Evolutionary conservation across 305 asterid species (phyloP).

Genomic region (Ajuga reptans): DNA sequence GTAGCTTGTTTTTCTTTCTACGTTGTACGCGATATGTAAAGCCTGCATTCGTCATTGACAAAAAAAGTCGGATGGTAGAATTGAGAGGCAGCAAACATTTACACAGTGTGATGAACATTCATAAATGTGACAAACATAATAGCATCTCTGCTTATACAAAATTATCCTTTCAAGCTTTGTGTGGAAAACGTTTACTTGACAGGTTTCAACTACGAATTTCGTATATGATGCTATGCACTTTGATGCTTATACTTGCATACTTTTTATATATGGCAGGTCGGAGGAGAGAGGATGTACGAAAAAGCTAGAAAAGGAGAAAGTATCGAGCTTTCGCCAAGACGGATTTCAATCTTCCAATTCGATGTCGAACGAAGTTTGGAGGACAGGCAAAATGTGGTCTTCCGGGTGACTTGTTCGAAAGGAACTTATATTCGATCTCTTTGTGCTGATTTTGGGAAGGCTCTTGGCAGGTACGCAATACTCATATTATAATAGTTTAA

Average conservation of each 20-base stretch:
- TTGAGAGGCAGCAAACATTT: no score
- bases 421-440: constrained; percentile 87
- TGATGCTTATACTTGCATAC: neutral
- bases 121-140: no score
- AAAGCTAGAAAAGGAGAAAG: constrained; percentile 96
- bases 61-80: no score
- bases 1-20: neutral
- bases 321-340: constrained; percentile 80
- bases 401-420: constrained; percentile 77
- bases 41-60: no score
- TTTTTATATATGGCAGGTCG: constrained; percentile 45
- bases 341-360: constrained; percentile 62
- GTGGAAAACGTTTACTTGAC: neutral
- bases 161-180: neutral
- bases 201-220: neutral
- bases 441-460: constrained; percentile 86
- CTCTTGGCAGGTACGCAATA: constrained; percentile 73
- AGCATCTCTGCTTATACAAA: neutral
- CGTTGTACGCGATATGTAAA: neutral
- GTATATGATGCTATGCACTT: neutral
- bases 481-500: no score
- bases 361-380: constrained; percentile 79
- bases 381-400: constrained; percentile 85
- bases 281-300: constrained; percentile 89
- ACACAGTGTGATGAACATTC: no score